A percentile compares a stretch with the other conserved stretches of the same genome.
Evolutionary conservation across 805 yeast genomes (phyloP).

Genomic region (Hanseniaspora hatyaiensis): DNA sequence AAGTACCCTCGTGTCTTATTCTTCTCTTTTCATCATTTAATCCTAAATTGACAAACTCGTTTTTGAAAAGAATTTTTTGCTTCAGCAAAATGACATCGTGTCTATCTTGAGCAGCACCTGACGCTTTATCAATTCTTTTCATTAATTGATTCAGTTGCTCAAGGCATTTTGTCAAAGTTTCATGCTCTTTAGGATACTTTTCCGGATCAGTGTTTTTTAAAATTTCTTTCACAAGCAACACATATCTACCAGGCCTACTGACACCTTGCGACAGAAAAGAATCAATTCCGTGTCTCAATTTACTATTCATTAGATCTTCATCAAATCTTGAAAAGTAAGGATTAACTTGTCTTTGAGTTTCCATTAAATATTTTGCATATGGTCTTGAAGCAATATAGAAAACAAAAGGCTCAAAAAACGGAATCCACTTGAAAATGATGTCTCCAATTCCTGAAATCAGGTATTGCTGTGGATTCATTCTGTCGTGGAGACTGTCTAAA

Average conservation of each 20-base stretch:
- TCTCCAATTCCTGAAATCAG: conserved; percentile 82
- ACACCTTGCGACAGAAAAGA: conserved; percentile 92
- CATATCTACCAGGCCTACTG: conserved; percentile 90
- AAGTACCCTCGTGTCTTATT: conserved; percentile 37
- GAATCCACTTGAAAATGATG: conserved; percentile 69
- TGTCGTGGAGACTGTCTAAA: conserved; percentile 76
- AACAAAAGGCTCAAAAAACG: conserved; percentile 83
- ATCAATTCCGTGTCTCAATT: conserved; percentile 52
- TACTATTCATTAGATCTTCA: conserved; percentile 70
- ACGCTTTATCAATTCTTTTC: conserved; percentile 62
- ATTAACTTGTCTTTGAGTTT: conserved; percentile 81
- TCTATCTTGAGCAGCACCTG: conserved; percentile 89
- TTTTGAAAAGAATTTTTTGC: conserved; percentile 70
- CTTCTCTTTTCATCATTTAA: conserved; percentile 70
- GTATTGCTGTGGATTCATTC: conserved; percentile 68
- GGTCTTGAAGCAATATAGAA: conserved; percentile 89
- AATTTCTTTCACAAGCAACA: conserved; percentile 68
- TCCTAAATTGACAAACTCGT: conserved; percentile 77
- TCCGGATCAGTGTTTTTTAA: conserved; percentile 76
- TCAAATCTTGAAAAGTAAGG: conserved; percentile 86
- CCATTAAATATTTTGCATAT: conserved; percentile 89
- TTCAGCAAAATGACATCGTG: conserved; percentile 78
- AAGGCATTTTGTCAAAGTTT: conserved; percentile 55
- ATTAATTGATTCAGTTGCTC: conserved; percentile 65
- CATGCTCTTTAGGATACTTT: conserved; percentile 36